Base-by-base conservation (phyloP, 352 stramenopile species). In the Thraustochytrium sp. region DNA sequence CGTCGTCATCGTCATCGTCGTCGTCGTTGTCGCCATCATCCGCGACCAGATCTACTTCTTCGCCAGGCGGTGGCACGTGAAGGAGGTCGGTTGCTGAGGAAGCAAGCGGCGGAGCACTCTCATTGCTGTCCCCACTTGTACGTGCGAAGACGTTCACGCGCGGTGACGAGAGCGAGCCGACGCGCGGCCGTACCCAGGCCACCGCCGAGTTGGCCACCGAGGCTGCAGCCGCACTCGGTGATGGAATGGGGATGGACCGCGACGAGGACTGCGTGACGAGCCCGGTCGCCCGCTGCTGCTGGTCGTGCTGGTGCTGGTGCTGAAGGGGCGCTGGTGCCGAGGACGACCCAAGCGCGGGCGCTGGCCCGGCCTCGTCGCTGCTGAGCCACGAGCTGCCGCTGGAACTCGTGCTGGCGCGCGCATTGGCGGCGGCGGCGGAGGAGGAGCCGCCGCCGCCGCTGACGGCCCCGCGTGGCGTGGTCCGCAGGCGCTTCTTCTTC, bases 1-100 rank as follows among this genome's bases (percentile, higher is more conserved):
- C 65, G 26, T 55, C 42, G 11, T 55, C 49, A 46, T 46, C 61
- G 23, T 16, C 61, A 2, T 53, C 61, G 42, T n/a, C 65, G 42
- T n/a, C 65, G n/a, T 68, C 59, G 13, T 54, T 48, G 5, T 62
- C 65, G 31, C 34, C 65, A 72, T 77, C 65, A 62, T 62, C 16
- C 26, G 68, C 49, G 48, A 21, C 42, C 4, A 34, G 36, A 18
- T 53, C 37, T 51, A 2, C 26, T 5, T 53, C 62, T 34, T 53
- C 61, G 40, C 26, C 26, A 16, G 9, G 21, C 61, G 61, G 13
- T 73, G 18, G 2, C 34, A 65, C 21, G 13, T 18, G 26, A 13
- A 29, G 13, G 26, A 40, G 13, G 18, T 2, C 18, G 26, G 26
- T 65, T 37, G 56, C 13, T 42, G 11, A 3, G 4, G 16, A 37